phyloP scores from a whole-genome alignment of 139 green algal genomes.

The Coelastrella sp. region DNA sequence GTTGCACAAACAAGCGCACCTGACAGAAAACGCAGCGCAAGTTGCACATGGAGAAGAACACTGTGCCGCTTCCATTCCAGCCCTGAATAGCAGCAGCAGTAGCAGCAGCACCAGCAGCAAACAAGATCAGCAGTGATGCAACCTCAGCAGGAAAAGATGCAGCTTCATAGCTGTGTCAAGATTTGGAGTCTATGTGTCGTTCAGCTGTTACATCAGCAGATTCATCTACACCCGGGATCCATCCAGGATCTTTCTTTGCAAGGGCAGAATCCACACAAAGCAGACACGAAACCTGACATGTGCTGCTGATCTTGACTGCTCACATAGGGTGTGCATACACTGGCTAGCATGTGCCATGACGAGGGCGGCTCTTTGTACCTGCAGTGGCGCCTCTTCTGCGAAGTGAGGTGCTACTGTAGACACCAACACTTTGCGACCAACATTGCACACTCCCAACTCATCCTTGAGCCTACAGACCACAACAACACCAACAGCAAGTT shows the following conservation, averaged over 20 bases:
- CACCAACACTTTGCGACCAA: slow-evolving; percentile 36
- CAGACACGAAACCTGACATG: too few species aligned
- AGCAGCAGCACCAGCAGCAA: not conserved
- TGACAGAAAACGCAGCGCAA: slow-evolving; percentile 45
- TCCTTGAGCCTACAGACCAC: not conserved
- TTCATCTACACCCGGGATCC: too few species aligned
- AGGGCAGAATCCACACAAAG: too few species aligned
- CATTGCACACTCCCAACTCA: slow-evolving; percentile 43
- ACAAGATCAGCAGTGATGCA: not conserved
- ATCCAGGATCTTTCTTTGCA: too few species aligned
- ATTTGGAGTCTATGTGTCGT: too few species aligned
- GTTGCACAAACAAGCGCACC: too few species aligned
- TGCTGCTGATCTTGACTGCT: too few species aligned
- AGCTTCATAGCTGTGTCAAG: too few species aligned
- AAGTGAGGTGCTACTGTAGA: slow-evolving; percentile 52
- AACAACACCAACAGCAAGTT: not conserved
- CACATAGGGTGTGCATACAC: too few species aligned
- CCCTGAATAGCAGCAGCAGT: not conserved
- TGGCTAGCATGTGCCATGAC: too few species aligned
- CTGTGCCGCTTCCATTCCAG: slow-evolving; percentile 47
- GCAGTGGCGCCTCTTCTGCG: slow-evolving; percentile 31
- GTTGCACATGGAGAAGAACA: slow-evolving; percentile 53
- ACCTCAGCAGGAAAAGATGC: too few species aligned
- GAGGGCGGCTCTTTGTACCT: not conserved
- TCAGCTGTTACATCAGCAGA: too few species aligned